Base-by-base conservation (phyloP, 176 grass and related monocot species). In the Rhipidocladum racemiflorum region DNA sequence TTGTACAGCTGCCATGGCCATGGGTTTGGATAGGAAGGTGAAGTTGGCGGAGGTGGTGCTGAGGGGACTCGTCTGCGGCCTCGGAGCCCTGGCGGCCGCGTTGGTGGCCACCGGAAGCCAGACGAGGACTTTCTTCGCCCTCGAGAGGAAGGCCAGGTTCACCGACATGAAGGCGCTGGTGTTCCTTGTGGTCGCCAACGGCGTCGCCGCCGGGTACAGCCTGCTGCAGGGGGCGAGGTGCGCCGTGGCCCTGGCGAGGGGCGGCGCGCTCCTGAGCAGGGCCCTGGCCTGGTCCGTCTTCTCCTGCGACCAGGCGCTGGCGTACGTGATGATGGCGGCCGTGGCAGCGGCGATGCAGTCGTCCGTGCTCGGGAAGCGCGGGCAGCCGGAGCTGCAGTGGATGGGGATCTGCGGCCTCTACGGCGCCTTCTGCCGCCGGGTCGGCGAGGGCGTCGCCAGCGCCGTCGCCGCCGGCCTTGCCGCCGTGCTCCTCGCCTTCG, bases 241-340 rank as follows among this genome's bases (percentile, higher is more conserved):
- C 61, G 50, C 72, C 39, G 42, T 70, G 65, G 62, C 55, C 49
- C 46, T 89, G 77, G 39, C 17, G 29, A 76, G 56, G 67, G 49
- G 87, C 23, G 43, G 42, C 17, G 29, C 16, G 35, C 9, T 13
- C 10, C 65, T 77, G 68, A 72, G 70, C 78, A 86, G 77, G 46
- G 64, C 49, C 21, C 57, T 89, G 45, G 94, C 91, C 4, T 97
- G 89, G 87, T 84, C 61, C 50, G 85, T 94, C 39, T 97, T 97
- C 83, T 79, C 83, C 18, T 89, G 87, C 54, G 94, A 97, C 89
- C 94, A 97, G 94, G 84, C 84, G 17, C 84, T 95, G 85, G 95
- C 95, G 9, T 98, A 98, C 85, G 56, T 61, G 11, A 50, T 90
- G 28, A 76, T 90, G 40, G 92, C 82, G 3, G 92, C 89, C 4